A percentile compares a stretch with the other conserved stretches of the same genome.
Conservation (phyloP, 2,329 filamentous ascomycete genomes). For the Trichoderma afroharzianum region DNA sequence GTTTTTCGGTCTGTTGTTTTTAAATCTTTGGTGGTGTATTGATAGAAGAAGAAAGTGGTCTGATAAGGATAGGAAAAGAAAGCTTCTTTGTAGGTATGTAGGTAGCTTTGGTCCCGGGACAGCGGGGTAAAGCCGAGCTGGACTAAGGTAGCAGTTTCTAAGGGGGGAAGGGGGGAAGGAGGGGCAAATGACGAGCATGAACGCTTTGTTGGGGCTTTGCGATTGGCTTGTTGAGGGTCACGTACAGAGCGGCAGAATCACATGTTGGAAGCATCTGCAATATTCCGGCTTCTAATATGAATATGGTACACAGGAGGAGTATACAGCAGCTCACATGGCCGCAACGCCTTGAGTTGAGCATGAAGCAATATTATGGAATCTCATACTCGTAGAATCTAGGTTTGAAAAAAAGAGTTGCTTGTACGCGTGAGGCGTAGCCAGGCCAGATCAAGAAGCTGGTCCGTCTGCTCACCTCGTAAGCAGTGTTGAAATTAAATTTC, state of each 20-base stretch:
- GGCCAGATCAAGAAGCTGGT: not conserved
- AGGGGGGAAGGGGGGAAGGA: not conserved
- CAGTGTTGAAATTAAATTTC: not conserved
- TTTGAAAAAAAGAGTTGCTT: not conserved
- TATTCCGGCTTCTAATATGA: not conserved
- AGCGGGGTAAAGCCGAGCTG: slow-evolving; percentile 6
- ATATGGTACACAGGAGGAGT: not conserved
- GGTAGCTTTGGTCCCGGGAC: not conserved
- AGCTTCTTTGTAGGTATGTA: not conserved
- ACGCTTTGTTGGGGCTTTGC: slow-evolving; percentile 6
- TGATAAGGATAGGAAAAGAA: not conserved
- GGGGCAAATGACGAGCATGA: slow-evolving; percentile 13
- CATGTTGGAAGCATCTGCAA: slow-evolving; percentile 1
- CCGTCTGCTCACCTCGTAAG: not conserved
- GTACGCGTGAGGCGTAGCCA: not conserved
- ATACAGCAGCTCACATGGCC: not conserved
- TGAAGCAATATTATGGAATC: not conserved
- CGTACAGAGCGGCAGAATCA: not conserved
- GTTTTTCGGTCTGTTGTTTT: not conserved
- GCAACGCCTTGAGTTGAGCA: not conserved
- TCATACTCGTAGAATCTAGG: not conserved
- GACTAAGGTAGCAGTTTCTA: not conserved
- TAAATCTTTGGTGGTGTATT: not conserved
- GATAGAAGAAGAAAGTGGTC: not conserved
- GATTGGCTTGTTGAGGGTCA: slow-evolving; percentile 14